Conservation (phyloP, 1,139 yeast genomes). For the Geotrichum klebahnii region DNA sequence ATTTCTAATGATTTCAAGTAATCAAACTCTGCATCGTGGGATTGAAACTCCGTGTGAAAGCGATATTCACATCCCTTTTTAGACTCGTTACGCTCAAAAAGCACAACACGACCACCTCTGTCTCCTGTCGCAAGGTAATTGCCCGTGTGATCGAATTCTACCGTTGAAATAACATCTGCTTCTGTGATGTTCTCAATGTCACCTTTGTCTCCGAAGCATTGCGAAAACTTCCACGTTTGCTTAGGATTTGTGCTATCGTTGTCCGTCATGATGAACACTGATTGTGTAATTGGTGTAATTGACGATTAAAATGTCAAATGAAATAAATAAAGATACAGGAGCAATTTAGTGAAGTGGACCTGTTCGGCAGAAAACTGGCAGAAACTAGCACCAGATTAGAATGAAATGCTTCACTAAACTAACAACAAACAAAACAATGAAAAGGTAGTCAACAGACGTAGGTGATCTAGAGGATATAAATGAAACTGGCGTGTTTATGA, state of each 20-base stretch:
- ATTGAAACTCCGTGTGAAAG: conserved; percentile 93
- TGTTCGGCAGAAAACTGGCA: too few species aligned
- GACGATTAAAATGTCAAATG: too few species aligned
- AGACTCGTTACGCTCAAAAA: conserved; percentile 80
- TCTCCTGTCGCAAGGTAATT: conserved; percentile 97
- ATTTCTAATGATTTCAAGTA: conserved; percentile 91
- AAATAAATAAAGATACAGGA: too few species aligned
- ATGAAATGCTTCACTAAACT: too few species aligned
- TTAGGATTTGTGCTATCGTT: conserved; percentile 33
- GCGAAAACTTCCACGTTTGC: conserved; percentile 43
- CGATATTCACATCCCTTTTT: conserved; percentile 88
- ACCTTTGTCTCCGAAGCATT: conserved; percentile 96
- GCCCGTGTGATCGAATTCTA: conserved; percentile 95
- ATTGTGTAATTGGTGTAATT: too few species aligned
- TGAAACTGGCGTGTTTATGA: too few species aligned
- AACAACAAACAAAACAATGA: too few species aligned
- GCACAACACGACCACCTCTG: conserved; percentile 94
- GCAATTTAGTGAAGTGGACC: too few species aligned
- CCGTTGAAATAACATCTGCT: conserved; percentile 95
- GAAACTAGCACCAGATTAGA: too few species aligned
- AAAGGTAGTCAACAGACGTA: too few species aligned
- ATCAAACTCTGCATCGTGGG: conserved; percentile 98
- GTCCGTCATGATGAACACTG: conserved; percentile 21
- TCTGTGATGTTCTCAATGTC: conserved; percentile 94
- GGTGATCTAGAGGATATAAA: too few species aligned